Conservation (phyloP, 768 basidiomycete species). For the Lentinula detonsa region DNA sequence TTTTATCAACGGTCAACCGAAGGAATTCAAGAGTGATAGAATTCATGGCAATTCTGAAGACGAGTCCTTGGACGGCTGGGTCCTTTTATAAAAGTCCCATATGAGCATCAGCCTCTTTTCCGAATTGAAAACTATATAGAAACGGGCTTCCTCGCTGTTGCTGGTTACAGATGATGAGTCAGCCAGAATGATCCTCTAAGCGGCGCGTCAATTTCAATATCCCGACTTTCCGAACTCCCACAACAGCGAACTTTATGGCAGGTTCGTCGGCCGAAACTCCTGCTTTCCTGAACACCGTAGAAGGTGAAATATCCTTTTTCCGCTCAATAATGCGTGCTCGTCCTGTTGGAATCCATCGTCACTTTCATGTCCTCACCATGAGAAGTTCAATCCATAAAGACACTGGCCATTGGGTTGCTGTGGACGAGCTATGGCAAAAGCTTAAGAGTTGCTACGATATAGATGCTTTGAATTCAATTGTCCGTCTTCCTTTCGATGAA, state of each 20-base stretch:
- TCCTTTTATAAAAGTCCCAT: not conserved
- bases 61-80: not conserved
- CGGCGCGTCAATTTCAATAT: not conserved
- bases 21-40: slow-evolving; percentile 15
- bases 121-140: not conserved
- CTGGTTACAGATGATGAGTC: not conserved
- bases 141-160: not conserved
- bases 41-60: slow-evolving; percentile 6
- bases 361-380: slow-evolving; percentile 77
- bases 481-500: slow-evolving; percentile 27
- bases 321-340: slow-evolving; percentile 75
- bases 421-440: slow-evolving; percentile 73
- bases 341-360: slow-evolving; percentile 77
- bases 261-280: slow-evolving; percentile 2
- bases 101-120: not conserved
- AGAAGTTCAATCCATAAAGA: slow-evolving; percentile 67
- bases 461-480: slow-evolving; percentile 66
- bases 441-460: slow-evolving; percentile 66
- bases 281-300: slow-evolving; percentile 59
- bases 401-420: slow-evolving; percentile 52
- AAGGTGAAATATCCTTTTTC: slow-evolving; percentile 84
- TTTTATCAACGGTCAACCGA: slow-evolving; percentile 9
- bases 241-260: not conserved
- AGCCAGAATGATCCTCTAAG: not conserved
- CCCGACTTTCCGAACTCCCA: not conserved